Percentiles rank a stretch among this genome's conserved stretches.
phyloP scores from a whole-genome alignment of 176 grass and related monocot genomes.

The Alloteropsis semialata region DNA sequence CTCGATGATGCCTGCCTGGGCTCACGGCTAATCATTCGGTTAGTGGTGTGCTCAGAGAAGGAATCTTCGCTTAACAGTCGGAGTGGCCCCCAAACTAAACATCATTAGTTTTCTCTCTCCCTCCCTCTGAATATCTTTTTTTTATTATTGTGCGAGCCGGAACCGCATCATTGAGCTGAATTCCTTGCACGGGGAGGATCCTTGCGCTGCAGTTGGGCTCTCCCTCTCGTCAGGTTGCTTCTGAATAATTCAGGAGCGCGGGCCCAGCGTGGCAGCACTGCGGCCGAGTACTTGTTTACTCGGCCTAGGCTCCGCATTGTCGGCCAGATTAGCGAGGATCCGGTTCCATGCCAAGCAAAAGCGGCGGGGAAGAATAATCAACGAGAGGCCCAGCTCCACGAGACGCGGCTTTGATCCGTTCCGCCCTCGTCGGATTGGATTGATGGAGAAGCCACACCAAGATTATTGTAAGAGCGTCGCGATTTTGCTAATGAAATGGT shows the following conservation, averaged over 20 bases:
- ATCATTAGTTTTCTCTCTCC: neutral
- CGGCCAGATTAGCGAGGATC: conserved; percentile 64
- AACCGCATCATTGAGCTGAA: conserved; percentile 27
- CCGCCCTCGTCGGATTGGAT: neutral
- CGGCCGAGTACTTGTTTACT: neutral
- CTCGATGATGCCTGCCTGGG: conserved; percentile 4
- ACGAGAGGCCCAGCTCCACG: conserved; percentile 9
- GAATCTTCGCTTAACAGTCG: neutral
- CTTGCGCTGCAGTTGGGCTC: neutral
- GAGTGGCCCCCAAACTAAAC: neutral
- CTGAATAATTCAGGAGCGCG: conserved; percentile 14
- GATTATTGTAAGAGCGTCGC: neutral
- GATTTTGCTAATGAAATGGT: neutral
- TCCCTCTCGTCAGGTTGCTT: conserved; percentile 40
- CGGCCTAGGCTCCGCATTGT: conserved; percentile 27
- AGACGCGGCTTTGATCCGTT: conserved; percentile 20
- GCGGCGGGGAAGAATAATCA: conserved; percentile 24
- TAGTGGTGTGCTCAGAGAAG: neutral
- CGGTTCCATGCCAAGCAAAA: conserved; percentile 45
- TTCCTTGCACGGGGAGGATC: conserved; percentile 11
- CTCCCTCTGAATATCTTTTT: neutral
- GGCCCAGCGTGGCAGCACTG: neutral
- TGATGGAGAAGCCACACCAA: conserved; percentile 10
- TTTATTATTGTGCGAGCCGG: neutral
- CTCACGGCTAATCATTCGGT: conserved; percentile 33